Conservation (phyloP, 2,329 filamentous ascomycete genomes). For the Calonectria hawksworthii region DNA sequence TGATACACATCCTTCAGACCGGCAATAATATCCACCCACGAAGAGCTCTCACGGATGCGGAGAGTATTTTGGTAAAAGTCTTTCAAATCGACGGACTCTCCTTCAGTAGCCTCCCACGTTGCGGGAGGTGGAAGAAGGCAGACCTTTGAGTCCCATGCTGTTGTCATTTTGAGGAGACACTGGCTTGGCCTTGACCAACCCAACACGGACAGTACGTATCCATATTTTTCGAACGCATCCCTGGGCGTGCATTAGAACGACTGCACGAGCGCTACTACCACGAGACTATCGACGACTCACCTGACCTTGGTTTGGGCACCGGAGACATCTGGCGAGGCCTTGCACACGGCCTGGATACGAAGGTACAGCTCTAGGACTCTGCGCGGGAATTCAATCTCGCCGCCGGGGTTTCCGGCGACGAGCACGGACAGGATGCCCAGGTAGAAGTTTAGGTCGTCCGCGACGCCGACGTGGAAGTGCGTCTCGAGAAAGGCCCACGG, state of each 20-base stretch:
- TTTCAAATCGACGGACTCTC: constrained; percentile 37
- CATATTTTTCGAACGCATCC: constrained; percentile 39
- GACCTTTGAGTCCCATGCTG: constrained; percentile 36
- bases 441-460: constrained; percentile 40
- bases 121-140: constrained; percentile 38
- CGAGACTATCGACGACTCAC: constrained; percentile 23
- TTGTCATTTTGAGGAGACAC: constrained; percentile 36
- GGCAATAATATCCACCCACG: constrained; percentile 30
- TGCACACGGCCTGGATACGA: constrained; percentile 40
- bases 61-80: constrained; percentile 41
- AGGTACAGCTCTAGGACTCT: constrained; percentile 43
- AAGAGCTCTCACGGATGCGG: constrained; percentile 30
- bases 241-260: constrained; percentile 2
- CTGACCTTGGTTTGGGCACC: constrained; percentile 40
- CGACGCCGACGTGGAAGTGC: constrained; percentile 35
- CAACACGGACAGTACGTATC: constrained; percentile 16
- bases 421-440: constrained; percentile 40
- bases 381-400: constrained; percentile 38
- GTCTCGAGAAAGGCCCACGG: constrained; percentile 37
- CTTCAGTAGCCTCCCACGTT: constrained; percentile 42
- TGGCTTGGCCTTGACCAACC: constrained; percentile 28
- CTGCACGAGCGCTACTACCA: background rate
- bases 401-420: constrained; percentile 28
- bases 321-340: constrained; percentile 34
- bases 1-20: background rate